Evolutionary conservation across 441 rosid genomes (phyloP).

Genomic region (Macaranga tanarius): DNA sequence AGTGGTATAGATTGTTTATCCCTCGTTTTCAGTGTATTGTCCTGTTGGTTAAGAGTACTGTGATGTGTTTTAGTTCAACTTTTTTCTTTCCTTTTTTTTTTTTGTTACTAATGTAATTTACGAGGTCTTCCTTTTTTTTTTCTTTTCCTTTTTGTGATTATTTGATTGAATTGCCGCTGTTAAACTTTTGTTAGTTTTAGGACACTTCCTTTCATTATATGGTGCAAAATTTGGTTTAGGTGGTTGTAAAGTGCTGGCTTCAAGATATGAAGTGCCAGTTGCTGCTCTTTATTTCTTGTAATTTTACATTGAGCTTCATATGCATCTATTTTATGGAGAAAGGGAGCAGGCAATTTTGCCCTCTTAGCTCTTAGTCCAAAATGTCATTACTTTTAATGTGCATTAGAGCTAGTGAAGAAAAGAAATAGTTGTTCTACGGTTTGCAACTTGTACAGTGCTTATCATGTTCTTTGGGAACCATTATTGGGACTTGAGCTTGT

Average conservation of each 20-base stretch:
- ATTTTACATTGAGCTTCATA: not conserved
- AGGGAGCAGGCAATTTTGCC: not conserved
- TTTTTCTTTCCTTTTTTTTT: not conserved
- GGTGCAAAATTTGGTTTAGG: not conserved
- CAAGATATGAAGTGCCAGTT: not conserved
- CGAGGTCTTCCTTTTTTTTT: not conserved
- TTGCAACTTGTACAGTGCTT: not conserved
- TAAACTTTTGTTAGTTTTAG: not conserved
- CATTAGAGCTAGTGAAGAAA: not conserved
- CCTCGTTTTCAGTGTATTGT: not conserved
- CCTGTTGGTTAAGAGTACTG: conserved; percentile 1
- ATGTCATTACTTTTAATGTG: not conserved
- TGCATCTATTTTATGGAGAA: conserved; percentile 3
- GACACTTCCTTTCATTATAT: not conserved
- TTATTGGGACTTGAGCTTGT: not conserved
- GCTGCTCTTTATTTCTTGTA: not conserved
- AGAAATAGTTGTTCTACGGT: not conserved
- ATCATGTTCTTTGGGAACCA: not conserved
- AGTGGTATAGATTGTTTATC: conserved; percentile 36
- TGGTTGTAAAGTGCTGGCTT: not conserved
- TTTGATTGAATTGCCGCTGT: not conserved
- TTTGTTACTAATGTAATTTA: not conserved
- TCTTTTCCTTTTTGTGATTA: not conserved
- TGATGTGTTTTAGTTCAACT: conserved; percentile 8
- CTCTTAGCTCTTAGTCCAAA: not conserved